Evolutionary conservation across 106 monocot genomes (phyloP), one percentile per base, ranked within the genome.

Genomic region (Posidonia australis): DNA sequence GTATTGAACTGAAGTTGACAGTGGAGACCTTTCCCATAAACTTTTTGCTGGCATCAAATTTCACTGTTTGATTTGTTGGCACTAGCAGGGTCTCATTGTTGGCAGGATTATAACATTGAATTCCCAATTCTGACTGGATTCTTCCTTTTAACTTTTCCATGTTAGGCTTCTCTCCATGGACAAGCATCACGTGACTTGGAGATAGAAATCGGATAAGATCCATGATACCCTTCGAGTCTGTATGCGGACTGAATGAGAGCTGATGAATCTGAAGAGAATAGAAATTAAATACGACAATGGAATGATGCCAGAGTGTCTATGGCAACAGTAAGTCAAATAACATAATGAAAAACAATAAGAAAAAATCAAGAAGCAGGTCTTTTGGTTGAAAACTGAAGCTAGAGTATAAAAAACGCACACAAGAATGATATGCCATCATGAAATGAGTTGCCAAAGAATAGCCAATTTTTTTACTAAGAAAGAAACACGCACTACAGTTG

Each of bases 181-280:
- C 91, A 21, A 98, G 90, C 25, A 98, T 74, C 44, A 98, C 96
- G 76, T 98, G 74, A 32, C 75, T 45, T 25, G 96, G 96, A 0
- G 83, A 87, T 23, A 98, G 79, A 74, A 79, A 91, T 48, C 81
- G 80, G 4, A 83, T 51, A 47, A 98, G 82, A 77, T 98, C 96
- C 96, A 98, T 98, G 44, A 98, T 98, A 45, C 96, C 96, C 72
- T 98, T 98, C 47, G 90, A 76, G 64, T 98, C 96, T 2, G 96
- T 98, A 66, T 98, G 96, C 25, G 96, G 87, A 66, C 96, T 98
- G 67, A 98, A 98, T 16, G 96, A 80, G 25, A 98, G 71, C 63
- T 98, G 90, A 83, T 98, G 96, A 54, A 91, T 91, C 86, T 98
- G 18, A 54, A 68, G 36, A 54, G 51, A 66, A 66, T 19, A 23